phyloP scores from a whole-genome alignment of 345 rosid species.

The Firmiana major region DNA sequence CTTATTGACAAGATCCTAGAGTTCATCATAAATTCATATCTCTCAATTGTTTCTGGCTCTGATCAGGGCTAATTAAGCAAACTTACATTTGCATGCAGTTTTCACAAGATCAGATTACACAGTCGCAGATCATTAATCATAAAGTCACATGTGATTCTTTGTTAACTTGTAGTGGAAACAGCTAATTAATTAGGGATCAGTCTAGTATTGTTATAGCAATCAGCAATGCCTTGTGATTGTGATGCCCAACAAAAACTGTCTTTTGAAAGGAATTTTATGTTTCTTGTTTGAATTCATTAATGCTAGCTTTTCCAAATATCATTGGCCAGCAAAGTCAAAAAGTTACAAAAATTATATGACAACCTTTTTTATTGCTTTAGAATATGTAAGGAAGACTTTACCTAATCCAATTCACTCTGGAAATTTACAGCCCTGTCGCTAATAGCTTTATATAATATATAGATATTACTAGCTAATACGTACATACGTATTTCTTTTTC shows the following conservation, averaged over 20 bases:
- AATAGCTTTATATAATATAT: background rate
- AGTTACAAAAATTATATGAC: background rate
- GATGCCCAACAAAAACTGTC: conserved; percentile 11
- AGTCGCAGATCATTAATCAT: conserved; percentile 15
- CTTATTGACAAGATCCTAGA: background rate
- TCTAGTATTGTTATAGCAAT: background rate
- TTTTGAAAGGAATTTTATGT: background rate
- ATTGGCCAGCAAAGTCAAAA: conserved; percentile 19
- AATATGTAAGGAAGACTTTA: background rate
- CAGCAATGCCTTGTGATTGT: conserved; percentile 11
- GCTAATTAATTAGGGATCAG: background rate
- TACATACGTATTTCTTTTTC: no score
- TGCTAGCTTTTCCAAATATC: conserved; percentile 7
- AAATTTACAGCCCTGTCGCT: background rate
- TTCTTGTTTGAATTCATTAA: background rate
- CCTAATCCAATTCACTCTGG: background rate
- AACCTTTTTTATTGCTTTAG: conserved; percentile 10
- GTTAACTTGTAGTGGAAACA: background rate
- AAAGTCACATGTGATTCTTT: background rate
- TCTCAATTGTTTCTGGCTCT: no score
- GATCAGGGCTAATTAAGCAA: background rate
- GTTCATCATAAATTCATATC: background rate
- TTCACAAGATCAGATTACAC: background rate
- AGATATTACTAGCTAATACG: no score
- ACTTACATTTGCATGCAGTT: background rate